These are phyloP conservation scores for Polyplosphaeria fusca DNA, from an alignment of 495 filamentous ascomycete genomes.

Conservation along the genomic window DNA sequence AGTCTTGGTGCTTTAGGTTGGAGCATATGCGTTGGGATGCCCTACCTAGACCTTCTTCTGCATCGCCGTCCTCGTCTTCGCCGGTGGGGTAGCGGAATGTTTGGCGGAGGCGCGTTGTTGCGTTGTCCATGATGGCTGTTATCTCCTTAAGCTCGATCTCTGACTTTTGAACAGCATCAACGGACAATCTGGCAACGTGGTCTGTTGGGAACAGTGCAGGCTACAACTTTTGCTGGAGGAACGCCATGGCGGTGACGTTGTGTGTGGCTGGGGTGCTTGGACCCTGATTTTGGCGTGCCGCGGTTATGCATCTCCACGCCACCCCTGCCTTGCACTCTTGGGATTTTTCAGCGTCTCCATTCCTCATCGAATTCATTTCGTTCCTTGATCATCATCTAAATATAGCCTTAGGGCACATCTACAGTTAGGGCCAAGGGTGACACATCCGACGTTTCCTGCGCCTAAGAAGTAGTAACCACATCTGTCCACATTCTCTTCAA, in stretches of 20 bases:
- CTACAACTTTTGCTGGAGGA: background rate
- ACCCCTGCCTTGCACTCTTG: no score
- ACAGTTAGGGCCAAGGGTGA: no score
- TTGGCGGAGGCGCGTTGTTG: conserved; percentile 35
- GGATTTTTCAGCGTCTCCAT: no score
- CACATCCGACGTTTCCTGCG: no score
- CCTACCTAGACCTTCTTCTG: conserved; percentile 41
- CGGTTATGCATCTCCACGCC: background rate
- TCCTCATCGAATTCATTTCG: no score
- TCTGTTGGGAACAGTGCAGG: background rate
- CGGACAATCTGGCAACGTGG: background rate
- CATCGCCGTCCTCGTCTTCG: conserved; percentile 33
- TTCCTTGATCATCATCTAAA: no score
- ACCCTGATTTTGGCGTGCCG: conserved; percentile 7
- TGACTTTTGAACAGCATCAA: background rate
- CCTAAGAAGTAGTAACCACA: no score
- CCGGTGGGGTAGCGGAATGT: conserved; percentile 40
- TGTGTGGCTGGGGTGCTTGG: background rate
- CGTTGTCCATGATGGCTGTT: conserved; percentile 1
- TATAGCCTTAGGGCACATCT: no score
- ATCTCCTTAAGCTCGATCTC: background rate
- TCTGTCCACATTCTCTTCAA: no score
- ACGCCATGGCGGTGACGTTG: background rate
- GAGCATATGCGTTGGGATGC: conserved; percentile 1
- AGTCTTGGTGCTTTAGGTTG: background rate